Evolutionary conservation across 2,329 filamentous ascomycete genomes (phyloP).

Genomic region (Orbilia oligospora): DNA sequence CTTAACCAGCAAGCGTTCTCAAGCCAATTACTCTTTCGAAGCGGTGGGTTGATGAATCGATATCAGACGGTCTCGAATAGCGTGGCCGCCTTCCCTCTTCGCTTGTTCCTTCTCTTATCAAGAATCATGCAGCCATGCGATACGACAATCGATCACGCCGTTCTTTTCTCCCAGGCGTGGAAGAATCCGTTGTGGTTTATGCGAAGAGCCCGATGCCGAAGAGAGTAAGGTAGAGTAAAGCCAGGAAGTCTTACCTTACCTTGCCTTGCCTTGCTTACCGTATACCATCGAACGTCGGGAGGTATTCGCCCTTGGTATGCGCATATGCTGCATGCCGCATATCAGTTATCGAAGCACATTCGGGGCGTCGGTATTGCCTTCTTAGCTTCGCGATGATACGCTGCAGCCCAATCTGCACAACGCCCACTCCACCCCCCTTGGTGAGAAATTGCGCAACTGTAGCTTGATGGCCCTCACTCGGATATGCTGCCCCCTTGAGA

Average conservation of each 20-base stretch:
- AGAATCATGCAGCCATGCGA: conserved; percentile 60
- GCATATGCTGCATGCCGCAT: conserved; percentile 30
- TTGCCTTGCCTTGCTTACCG: too few species aligned
- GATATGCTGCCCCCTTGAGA: conserved; percentile 40
- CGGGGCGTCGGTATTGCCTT: conserved; percentile 44
- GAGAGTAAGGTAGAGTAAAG: conserved; percentile 14
- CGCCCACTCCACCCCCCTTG: conserved; percentile 7
- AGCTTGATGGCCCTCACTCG: conserved; percentile 25
- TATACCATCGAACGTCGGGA: conserved; percentile 1
- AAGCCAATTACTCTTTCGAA: conserved; percentile 34
- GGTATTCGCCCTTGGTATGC: conserved; percentile 31
- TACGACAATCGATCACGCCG: conserved; percentile 58
- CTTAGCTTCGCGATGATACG: conserved; percentile 36
- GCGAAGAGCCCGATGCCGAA: conserved; percentile 34
- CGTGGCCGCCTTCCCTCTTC: conserved; percentile 54
- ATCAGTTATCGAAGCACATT: conserved; percentile 32
- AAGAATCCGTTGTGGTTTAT: conserved; percentile 37
- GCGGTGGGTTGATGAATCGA: conserved; percentile 39
- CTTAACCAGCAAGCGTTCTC: conserved; percentile 41
- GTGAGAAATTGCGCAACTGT: conserved; percentile 33
- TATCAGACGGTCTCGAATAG: conserved; percentile 29
- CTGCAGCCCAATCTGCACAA: conserved; percentile 25
- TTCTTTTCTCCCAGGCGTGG: conserved; percentile 28
- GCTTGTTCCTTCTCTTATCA: conserved; percentile 60
- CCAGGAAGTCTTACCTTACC: background rate